phyloP scores from a whole-genome alignment of 345 rosid genomes.

The Boechera retrofracta region DNA sequence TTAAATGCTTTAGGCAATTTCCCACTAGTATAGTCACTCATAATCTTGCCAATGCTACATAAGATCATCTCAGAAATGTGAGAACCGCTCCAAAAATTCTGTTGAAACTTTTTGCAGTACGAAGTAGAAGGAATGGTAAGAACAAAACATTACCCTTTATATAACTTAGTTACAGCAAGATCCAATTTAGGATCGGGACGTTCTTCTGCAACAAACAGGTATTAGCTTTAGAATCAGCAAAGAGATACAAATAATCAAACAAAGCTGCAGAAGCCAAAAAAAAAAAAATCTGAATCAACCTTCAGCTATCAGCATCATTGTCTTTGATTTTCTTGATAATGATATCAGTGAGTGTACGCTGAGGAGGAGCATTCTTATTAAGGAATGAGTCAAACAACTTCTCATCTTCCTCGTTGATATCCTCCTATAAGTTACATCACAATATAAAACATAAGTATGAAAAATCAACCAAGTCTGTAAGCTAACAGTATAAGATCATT shows the following conservation, averaged over 20 bases:
- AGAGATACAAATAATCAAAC: background rate
- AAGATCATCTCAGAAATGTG: constrained; percentile 11
- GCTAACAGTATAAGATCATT: too few species aligned
- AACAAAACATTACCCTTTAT: constrained; percentile 62
- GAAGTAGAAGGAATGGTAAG: background rate
- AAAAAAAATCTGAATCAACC: constrained; percentile 47
- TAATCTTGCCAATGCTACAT: constrained; percentile 76
- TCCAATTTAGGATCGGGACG: constrained; percentile 76
- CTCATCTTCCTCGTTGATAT: constrained; percentile 82
- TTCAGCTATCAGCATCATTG: constrained; percentile 61
- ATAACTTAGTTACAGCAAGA: constrained; percentile 62
- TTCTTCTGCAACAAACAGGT: constrained; percentile 53
- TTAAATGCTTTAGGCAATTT: constrained; percentile 89
- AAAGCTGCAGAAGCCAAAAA: background rate
- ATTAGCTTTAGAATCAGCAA: constrained; percentile 23
- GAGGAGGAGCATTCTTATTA: constrained; percentile 67
- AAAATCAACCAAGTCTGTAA: background rate
- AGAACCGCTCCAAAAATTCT: background rate
- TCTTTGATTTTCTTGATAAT: constrained; percentile 73
- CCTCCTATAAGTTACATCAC: constrained; percentile 53
- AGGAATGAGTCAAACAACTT: constrained; percentile 79
- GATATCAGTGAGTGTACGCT: constrained; percentile 76
- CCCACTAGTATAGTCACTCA: constrained; percentile 80
- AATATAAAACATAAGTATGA: background rate
- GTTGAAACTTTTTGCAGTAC: background rate